phyloP scores from a whole-genome alignment of 139 green algal genomes.

The Astrephomene gubernaculifera region DNA sequence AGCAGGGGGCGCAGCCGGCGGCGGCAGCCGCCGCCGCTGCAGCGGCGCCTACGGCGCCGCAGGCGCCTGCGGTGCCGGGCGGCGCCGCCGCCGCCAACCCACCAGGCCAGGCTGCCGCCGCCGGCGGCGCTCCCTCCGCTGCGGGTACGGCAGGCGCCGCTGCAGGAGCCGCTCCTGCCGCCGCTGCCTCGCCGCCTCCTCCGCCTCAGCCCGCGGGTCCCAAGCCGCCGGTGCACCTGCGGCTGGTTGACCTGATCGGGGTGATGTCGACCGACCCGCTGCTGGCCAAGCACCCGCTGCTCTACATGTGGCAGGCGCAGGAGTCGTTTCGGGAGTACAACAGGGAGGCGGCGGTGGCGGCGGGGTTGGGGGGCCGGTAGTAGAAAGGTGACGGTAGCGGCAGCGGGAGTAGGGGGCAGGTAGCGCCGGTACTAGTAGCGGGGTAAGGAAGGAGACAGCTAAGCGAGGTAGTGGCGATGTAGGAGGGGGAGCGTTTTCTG shows the following conservation, averaged over 20 bases:
- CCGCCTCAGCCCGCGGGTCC: not conserved
- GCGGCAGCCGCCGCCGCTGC: not conserved
- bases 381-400: too few relatives aligned
- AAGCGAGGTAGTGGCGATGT: too few relatives aligned
- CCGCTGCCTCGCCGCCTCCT: not conserved
- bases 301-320: slow-evolving; percentile 35
- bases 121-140: not conserved
- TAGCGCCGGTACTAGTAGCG: too few relatives aligned
- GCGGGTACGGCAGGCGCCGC: not conserved
- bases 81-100: not conserved
- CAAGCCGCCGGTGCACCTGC: not conserved
- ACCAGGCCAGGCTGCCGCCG: not conserved
- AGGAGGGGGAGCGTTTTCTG: too few relatives aligned
- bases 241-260: slow-evolving; percentile 11
- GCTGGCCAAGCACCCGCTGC: slow-evolving; percentile 22
- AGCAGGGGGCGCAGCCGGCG: not conserved
- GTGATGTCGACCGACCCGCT: slow-evolving; percentile 23
- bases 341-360: slow-evolving; percentile 7
- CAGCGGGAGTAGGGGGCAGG: not conserved
- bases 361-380: not conserved
- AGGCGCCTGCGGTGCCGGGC: too few relatives aligned
- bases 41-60: not conserved
- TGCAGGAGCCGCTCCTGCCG: not conserved
- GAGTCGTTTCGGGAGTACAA: slow-evolving; percentile 31
- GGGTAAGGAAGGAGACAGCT: too few relatives aligned